phyloP scores from a whole-genome alignment of 2,329 filamentous ascomycete genomes.

The Chaetothyriales sp. region DNA sequence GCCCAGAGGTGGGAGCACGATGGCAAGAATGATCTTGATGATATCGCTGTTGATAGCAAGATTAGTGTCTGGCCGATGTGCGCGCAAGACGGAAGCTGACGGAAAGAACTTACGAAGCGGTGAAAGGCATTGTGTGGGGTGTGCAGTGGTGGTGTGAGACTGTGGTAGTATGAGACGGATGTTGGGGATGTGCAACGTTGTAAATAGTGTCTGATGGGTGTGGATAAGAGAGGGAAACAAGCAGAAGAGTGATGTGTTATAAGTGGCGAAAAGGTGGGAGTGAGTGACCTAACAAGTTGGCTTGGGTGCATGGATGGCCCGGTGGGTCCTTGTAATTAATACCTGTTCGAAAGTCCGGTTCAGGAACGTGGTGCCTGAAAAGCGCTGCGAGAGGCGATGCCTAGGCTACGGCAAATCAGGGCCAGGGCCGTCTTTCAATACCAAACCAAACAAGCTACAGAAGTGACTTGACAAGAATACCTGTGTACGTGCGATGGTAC shows the following conservation, averaged over 20 bases:
- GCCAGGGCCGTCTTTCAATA: background rate
- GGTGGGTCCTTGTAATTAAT: background rate
- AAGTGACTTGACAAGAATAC: no score
- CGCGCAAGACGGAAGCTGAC: background rate
- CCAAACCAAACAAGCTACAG: no score
- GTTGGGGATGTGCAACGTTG: background rate
- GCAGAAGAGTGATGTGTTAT: background rate
- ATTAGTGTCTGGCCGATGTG: background rate
- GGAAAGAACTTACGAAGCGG: background rate
- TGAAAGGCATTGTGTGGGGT: background rate
- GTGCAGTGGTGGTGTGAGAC: background rate
- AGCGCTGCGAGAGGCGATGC: no score
- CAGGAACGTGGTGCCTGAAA: background rate
- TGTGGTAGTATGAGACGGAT: background rate
- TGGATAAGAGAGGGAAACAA: background rate
- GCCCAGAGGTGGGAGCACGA: constrained; percentile 79
- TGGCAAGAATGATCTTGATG: constrained; percentile 74
- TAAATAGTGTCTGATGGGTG: background rate
- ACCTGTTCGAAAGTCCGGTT: background rate
- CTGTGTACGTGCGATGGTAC: no score
- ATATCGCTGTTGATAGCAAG: constrained; percentile 43
- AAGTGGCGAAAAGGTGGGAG: background rate
- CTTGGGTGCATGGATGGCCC: background rate
- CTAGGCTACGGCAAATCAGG: background rate
- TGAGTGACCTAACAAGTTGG: background rate